Base-by-base conservation (phyloP, 257 asterid genomes). In the Solanum piurae region DNA sequence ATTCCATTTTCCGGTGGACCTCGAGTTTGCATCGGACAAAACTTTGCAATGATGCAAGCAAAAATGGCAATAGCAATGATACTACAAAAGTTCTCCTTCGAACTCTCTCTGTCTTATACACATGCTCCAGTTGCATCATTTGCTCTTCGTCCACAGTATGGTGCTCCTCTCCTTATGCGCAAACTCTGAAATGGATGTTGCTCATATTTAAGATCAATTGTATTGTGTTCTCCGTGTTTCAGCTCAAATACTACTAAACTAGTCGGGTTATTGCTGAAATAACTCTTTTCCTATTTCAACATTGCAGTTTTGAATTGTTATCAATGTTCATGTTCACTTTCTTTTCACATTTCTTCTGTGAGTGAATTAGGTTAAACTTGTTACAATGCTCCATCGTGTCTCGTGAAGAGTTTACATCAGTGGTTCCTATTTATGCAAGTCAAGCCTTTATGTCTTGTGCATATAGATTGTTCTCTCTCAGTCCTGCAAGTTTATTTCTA, bases 1-100 rank as follows among this genome's bases (percentile, higher is more conserved):
- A 76, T 91, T 34, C 93, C 93, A 64, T 91, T 89, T 84, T 46
- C 89, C 16, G 49, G 93, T 89, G 93, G 93, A 14, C 93, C 93
- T 21, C 76, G 91, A n/a, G 52, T 88, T 16, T 91, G 93, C 37
- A 88, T 91, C 6, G 93, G 93, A 21, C 90, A 88, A 33, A 87
- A 89, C 84, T 91, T 89, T 33, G 79, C 91, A 5, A 82, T 89
- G 90, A 12, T 91, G 44, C 91, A 91, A 85, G 91, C 91, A 25
- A 91, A 88, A 86, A 5, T 91, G 86, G 89, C 91, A 3, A 16
- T 91, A 83, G 83, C 90, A 42, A 88, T 91, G 90, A 86, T 91
- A 68, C 87, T 91, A 18, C 91, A 88, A 34, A 76, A 84, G 3
- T 91, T 89, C 62, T 84, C 89, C 49, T 89, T 89, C 20, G 83